Percentiles rank a stretch among this genome's conserved stretches.
These are phyloP conservation scores for Multifurca ochricompacta DNA, from an alignment of 768 basidiomycete genomes.

Conservation along the genomic window DNA sequence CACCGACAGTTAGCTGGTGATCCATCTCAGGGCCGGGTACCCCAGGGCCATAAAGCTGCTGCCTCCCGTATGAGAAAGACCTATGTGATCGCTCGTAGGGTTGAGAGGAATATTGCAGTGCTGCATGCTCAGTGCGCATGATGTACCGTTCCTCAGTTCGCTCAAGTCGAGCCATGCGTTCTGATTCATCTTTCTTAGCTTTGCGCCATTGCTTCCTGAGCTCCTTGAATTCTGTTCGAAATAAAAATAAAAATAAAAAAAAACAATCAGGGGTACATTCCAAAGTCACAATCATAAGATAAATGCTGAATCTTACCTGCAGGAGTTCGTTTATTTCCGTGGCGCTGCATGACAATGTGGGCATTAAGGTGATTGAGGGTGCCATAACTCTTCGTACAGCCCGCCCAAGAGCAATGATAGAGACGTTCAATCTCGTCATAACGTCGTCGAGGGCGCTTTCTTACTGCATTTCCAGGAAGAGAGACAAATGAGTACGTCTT, in stretches of 20 bases:
- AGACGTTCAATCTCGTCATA: conserved; percentile 95
- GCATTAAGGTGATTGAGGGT: conserved; percentile 97
- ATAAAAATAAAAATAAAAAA: too few relatives aligned
- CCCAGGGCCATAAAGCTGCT: conserved; percentile 13
- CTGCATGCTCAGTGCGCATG: conserved; percentile 3
- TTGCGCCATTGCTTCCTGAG: conserved; percentile 95
- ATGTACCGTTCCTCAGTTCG: conserved; percentile 5
- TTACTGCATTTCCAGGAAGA: conserved; percentile 71
- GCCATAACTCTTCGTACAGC: conserved; percentile 76
- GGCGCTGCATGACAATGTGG: conserved; percentile 97
- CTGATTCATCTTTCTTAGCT: conserved; percentile 66
- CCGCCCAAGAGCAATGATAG: conserved; percentile 65
- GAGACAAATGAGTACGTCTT: conserved; percentile 82
- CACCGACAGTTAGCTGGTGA: conserved; percentile 1
- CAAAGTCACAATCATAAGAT: background rate
- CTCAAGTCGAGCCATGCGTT: conserved; percentile 9
- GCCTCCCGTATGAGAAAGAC: conserved; percentile 2
- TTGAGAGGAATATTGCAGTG: conserved; percentile 1
- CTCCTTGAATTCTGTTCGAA: conserved; percentile 86
- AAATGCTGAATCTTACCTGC: conserved; percentile 51
- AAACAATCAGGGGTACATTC: too few relatives aligned
- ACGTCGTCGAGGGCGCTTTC: conserved; percentile 75
- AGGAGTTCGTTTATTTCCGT: conserved; percentile 84
- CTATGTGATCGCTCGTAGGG: conserved; percentile 4
- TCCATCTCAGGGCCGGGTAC: conserved; percentile 14